Base-by-base conservation (phyloP, 345 rosid genomes). In the Ceriops tagal region DNA sequence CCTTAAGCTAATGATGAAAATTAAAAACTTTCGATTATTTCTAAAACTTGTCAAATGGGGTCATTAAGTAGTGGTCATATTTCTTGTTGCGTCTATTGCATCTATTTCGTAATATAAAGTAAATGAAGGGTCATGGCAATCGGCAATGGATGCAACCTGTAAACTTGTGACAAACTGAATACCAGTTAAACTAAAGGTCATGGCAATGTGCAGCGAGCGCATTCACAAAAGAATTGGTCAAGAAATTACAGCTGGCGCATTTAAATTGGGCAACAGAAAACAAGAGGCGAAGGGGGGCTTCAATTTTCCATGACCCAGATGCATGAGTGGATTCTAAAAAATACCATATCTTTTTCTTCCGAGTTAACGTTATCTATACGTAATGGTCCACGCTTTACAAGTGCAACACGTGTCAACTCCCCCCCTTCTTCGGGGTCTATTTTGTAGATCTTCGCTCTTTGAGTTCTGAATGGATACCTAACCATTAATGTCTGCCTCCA, bases 321-420 rank as follows among this genome's bases (percentile, higher is more conserved):
- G 79, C 70, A 74, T 21, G 22, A 52, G 53, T 21, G 26, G 24
- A 32, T 8, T 47, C 72, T 65, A 73, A 64, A 68, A 70, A 53
- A 28, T 75, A 73, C 55, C 21, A 28, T 49, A 43, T 66, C 68
- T 62, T 52, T 69, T 27, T 67, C 20, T 58, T 68, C 28, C 26
- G 30, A 66, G 24, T 21, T 4, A 24, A 52, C 58, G 58, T 79
- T 67, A 79, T 73, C 68, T 68, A 71, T 74, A 34, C 56, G 73
- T 69, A 67, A 79, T 75, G 66, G 65, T 43, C 31, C 75, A 53
- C 20, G 61, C 71, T 18, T 37, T 55, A 11, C 13, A 28, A 31
- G n/a, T 18, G 31, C 20, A 76, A 65, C 82, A 74, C 76, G 80
- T 81, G 88, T 74, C 72, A 13, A 6, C 2, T 27, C 87, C 91